Conservation (phyloP, 176 grass and related monocot genomes). For the Olyra latifolia region DNA sequence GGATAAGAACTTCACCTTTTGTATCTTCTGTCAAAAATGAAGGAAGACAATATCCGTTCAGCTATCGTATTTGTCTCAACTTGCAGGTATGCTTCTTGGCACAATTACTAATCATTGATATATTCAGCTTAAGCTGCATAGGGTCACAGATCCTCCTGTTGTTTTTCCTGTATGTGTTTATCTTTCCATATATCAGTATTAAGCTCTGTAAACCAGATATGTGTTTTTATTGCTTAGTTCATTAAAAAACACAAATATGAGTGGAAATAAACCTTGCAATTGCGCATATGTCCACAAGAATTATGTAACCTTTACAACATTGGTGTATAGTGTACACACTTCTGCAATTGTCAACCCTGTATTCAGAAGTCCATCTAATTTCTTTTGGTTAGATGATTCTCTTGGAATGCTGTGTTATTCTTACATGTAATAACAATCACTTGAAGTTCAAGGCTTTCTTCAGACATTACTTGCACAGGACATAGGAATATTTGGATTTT, state of each 20-base stretch:
- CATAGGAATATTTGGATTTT: constrained; percentile 67
- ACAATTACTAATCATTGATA: background rate
- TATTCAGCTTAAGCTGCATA: background rate
- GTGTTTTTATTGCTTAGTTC: background rate
- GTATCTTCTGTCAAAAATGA: constrained; percentile 70
- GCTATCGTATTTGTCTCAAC: constrained; percentile 82
- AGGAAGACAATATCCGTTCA: constrained; percentile 58
- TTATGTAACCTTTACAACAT: background rate
- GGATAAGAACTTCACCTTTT: constrained; percentile 78
- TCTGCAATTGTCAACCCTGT: background rate
- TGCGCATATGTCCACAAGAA: background rate
- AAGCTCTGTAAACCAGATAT: background rate
- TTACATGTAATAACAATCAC: background rate
- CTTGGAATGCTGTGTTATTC: background rate
- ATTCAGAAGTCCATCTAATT: constrained; percentile 2
- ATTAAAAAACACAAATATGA: background rate
- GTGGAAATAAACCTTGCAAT: background rate
- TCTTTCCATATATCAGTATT: background rate
- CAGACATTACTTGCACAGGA: constrained; percentile 42
- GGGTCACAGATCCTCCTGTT: background rate
- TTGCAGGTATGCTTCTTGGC: constrained; percentile 59
- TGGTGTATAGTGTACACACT: background rate
- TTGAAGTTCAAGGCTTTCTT: background rate
- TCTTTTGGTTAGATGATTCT: constrained; percentile 18
- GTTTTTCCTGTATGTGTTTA: background rate